Percentiles rank a stretch among this genome's conserved stretches.
phyloP scores from a whole-genome alignment of 192 early-diverging fungal genomes.

The Thoreauomyces humboldtii region DNA sequence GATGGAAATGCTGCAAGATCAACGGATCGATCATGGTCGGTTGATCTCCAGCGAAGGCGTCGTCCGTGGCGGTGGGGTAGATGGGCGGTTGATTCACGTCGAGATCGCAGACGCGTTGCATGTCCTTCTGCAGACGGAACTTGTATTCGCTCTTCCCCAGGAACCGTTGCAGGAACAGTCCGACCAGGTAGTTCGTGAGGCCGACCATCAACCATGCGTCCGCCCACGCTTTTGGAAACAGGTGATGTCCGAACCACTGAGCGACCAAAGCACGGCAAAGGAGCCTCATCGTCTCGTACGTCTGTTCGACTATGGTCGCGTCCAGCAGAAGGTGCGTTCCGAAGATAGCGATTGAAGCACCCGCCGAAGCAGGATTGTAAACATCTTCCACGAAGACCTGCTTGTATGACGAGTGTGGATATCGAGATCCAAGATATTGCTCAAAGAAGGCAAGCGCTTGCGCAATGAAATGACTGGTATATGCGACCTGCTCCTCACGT shows the following conservation, averaged over 20 bases:
- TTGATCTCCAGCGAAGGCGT: neutral
- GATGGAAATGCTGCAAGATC: conserved; percentile 39
- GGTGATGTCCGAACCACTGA: conserved; percentile 96
- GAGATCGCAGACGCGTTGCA: conserved; percentile 72
- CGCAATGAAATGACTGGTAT: conserved; percentile 60
- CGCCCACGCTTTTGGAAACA: conserved; percentile 50
- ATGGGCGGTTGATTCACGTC: conserved; percentile 89
- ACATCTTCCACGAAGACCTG: conserved; percentile 85
- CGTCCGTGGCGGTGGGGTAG: conserved; percentile 56
- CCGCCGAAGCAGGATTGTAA: conserved; percentile 61
- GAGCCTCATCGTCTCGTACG: conserved; percentile 72
- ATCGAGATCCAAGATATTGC: conserved; percentile 78
- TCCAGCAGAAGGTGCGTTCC: conserved; percentile 67
- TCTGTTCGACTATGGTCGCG: conserved; percentile 80
- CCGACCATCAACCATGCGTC: conserved; percentile 91
- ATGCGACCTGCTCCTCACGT: conserved; percentile 55
- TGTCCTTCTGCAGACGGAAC: conserved; percentile 82
- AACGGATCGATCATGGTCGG: conserved; percentile 37
- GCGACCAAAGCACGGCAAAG: conserved; percentile 71
- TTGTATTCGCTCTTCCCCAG: conserved; percentile 88
- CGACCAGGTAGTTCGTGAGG: conserved; percentile 71
- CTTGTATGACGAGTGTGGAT: conserved; percentile 80
- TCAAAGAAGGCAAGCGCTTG: conserved; percentile 81
- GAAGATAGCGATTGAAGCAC: conserved; percentile 79
- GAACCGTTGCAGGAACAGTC: conserved; percentile 73